These are phyloP conservation scores for Umbelopsis isabellina DNA, from an alignment of 192 early-diverging fungal species.

Conservation along the genomic window DNA sequence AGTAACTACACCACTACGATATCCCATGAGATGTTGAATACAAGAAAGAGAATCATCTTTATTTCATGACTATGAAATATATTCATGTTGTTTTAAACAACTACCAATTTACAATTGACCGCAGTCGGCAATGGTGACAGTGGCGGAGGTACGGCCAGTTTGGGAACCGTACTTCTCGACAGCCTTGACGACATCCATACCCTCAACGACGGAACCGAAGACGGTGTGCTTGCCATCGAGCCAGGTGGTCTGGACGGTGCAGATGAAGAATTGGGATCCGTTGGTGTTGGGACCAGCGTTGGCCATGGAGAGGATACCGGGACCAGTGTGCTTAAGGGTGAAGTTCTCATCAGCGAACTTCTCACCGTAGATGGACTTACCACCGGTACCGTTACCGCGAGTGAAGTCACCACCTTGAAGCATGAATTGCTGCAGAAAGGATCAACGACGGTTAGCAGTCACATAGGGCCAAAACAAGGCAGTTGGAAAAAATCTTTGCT, in stretches of 20 bases:
- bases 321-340: slow-evolving; percentile 62
- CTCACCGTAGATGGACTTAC: slow-evolving; percentile 85
- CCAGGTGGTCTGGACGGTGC: slow-evolving; percentile 80
- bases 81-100: not conserved
- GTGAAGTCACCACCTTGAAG: slow-evolving; percentile 90
- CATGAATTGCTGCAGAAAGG: slow-evolving; percentile 63
- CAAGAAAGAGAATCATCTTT: not conserved
- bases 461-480: not conserved
- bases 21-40: not conserved
- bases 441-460: slow-evolving; percentile 3
- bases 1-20: too few relatives aligned
- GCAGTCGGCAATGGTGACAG: slow-evolving; percentile 64
- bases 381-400: slow-evolving; percentile 84
- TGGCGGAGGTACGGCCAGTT: slow-evolving; percentile 53
- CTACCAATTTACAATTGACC: slow-evolving; percentile 61
- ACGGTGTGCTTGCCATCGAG: slow-evolving; percentile 90
- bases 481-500: not conserved
- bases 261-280: slow-evolving; percentile 93
- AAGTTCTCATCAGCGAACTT: slow-evolving; percentile 70
- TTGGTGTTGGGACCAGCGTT: slow-evolving; percentile 86
- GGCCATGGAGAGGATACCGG: slow-evolving; percentile 82
- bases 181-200: slow-evolving; percentile 64
- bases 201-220: slow-evolving; percentile 71
- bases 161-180: slow-evolving; percentile 63
- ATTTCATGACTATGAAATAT: not conserved